Percentiles rank a stretch among this genome's conserved stretches.
These are phyloP conservation scores for Hypoxylon crocopeplum DNA, from an alignment of 495 filamentous ascomycete species.

Conservation along the genomic window DNA sequence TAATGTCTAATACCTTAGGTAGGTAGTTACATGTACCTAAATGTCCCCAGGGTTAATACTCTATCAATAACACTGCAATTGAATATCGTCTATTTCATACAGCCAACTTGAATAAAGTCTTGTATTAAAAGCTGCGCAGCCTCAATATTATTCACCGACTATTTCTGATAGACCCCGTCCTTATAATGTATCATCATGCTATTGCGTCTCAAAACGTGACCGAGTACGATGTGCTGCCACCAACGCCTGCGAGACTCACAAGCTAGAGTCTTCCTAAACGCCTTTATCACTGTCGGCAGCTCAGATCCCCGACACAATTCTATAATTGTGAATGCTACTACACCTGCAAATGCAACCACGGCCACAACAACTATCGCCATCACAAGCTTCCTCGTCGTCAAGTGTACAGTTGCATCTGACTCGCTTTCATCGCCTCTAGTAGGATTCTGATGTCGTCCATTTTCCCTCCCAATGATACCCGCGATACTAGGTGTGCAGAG, in stretches of 20 bases:
- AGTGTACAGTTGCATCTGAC: too few species aligned
- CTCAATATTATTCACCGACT: conserved; percentile 8
- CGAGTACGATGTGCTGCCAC: conserved; percentile 29
- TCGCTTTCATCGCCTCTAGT: too few species aligned
- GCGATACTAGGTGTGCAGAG: too few species aligned
- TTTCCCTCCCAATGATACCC: too few species aligned
- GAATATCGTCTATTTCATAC: background rate
- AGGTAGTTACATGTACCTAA: background rate
- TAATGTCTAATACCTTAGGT: background rate
- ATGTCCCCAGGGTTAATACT: background rate
- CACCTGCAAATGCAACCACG: conserved; percentile 17
- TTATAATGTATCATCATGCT: conserved; percentile 26
- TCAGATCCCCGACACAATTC: conserved; percentile 8
- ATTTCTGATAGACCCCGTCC: conserved; percentile 16
- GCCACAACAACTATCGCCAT: too few species aligned
- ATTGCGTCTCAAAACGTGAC: conserved; percentile 26
- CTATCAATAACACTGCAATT: background rate
- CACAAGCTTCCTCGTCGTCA: too few species aligned
- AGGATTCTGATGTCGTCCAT: too few species aligned
- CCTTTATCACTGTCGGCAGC: conserved; percentile 18
- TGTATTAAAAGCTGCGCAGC: conserved; percentile 27
- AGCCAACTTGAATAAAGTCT: conserved; percentile 11
- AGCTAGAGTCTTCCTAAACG: conserved; percentile 27
- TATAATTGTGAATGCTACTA: conserved; percentile 26
- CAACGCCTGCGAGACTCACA: conserved; percentile 27